A percentile compares a stretch with the other conserved stretches of the same genome.
These are phyloP conservation scores for Pichia norvegensis DNA, from an alignment of 1,139 yeast species.

Conservation along the genomic window DNA sequence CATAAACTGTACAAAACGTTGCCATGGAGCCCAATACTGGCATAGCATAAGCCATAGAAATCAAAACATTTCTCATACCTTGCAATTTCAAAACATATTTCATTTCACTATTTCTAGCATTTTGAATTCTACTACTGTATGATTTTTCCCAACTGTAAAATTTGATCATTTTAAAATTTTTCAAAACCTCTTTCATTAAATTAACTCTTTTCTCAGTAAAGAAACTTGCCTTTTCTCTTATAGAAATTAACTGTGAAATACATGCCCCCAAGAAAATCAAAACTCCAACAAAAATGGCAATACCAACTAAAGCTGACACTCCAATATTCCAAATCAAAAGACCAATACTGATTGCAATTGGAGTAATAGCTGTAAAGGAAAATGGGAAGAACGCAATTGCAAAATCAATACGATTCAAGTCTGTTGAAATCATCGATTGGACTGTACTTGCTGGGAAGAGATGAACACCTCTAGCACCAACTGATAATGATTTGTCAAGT, in stretches of 20 bases:
- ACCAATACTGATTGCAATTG: conserved; percentile 50
- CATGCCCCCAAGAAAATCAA: conserved; percentile 27
- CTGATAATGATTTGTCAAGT: conserved; percentile 52
- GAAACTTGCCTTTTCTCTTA: conserved; percentile 38
- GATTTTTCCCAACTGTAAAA: conserved; percentile 47
- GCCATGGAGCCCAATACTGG: conserved; percentile 42
- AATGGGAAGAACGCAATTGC: conserved; percentile 66
- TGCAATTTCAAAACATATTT: conserved; percentile 35
- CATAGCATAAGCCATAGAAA: conserved; percentile 37
- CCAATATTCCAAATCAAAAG: conserved; percentile 65
- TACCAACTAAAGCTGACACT: conserved; percentile 61
- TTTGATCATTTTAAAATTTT: conserved; percentile 40
- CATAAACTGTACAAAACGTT: conserved; percentile 64
- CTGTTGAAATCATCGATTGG: conserved; percentile 70
- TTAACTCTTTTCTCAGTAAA: conserved; percentile 40
- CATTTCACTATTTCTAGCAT: conserved; percentile 38
- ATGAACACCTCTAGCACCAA: conserved; percentile 54
- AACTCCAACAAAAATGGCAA: conserved; percentile 41
- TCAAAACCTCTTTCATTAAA: conserved; percentile 38
- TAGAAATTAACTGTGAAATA: conserved; percentile 34
- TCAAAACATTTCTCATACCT: conserved; percentile 34
- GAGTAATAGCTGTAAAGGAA: conserved; percentile 55
- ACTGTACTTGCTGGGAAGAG: conserved; percentile 59
- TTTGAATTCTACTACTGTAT: conserved; percentile 33
- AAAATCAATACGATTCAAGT: conserved; percentile 67